Evolutionary conservation across 345 rosid genomes (phyloP).

Genomic region (Populus simonii): DNA sequence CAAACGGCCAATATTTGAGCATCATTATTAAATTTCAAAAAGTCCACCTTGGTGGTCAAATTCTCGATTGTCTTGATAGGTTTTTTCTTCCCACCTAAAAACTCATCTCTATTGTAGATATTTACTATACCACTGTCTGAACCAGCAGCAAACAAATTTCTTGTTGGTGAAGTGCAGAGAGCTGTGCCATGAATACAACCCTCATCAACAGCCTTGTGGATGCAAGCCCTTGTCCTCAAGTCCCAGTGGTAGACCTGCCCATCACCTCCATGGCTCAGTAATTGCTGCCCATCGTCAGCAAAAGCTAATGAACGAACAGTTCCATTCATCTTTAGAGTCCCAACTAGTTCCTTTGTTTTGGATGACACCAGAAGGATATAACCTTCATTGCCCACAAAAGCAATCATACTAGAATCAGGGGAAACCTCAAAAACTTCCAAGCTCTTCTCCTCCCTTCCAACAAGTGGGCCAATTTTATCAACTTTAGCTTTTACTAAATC

Average conservation of each 20-base stretch:
- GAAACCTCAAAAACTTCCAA: constrained; percentile 85
- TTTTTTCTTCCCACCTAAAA: constrained; percentile 76
- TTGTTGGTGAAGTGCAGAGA: constrained; percentile 56
- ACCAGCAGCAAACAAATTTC: constrained; percentile 74
- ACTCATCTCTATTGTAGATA: constrained; percentile 71
- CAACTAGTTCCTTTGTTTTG: constrained; percentile 76
- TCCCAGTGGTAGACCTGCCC: constrained; percentile 94
- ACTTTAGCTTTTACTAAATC: constrained; percentile 76
- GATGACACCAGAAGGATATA: constrained; percentile 77
- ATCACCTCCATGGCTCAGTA: constrained; percentile 86
- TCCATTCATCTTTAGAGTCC: constrained; percentile 92
- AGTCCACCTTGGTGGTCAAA: constrained; percentile 69
- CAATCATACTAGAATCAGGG: constrained; percentile 71
- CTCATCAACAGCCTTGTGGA: constrained; percentile 80
- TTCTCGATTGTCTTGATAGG: constrained; percentile 77
- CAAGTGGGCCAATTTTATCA: constrained; percentile 80
- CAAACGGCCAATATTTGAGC: constrained; percentile 80
- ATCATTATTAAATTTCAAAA: constrained; percentile 78
- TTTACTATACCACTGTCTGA: constrained; percentile 86
- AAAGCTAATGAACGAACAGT: constrained; percentile 74
- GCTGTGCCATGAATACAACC: constrained; percentile 77
- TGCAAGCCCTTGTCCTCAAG: constrained; percentile 71
- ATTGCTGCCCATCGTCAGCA: constrained; percentile 57
- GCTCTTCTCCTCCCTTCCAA: constrained; percentile 97
- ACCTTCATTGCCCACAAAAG: constrained; percentile 86